Conservation (phyloP, 1,284 basidiomycete genomes). For the Termitomyces sp. region DNA sequence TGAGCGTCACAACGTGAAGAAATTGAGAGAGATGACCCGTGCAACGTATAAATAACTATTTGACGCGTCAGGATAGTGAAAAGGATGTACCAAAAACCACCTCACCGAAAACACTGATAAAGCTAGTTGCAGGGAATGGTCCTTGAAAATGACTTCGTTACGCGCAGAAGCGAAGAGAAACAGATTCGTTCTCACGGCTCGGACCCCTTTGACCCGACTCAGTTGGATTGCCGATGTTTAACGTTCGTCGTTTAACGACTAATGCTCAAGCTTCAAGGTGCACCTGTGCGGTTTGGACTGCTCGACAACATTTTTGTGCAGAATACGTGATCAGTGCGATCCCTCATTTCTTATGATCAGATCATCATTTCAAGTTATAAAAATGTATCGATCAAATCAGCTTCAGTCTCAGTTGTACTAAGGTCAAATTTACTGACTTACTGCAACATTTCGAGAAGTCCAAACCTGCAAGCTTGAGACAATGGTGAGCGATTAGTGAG, state of each 20-base stretch:
- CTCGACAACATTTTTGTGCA: not conserved
- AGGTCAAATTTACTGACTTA: not conserved
- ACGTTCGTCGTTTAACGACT: not conserved
- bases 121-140: not conserved
- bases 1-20: not conserved
- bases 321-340: not conserved
- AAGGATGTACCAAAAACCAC: not conserved
- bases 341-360: not conserved
- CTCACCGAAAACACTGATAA: not conserved
- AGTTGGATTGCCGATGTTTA: not conserved
- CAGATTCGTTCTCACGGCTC: constrained; percentile 13
- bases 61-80: not conserved
- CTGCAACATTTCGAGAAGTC: not conserved
- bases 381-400: not conserved
- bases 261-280: too few species aligned
- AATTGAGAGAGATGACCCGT: not conserved
- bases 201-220: not conserved
- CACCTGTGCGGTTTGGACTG: not conserved
- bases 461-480: not conserved
- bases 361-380: not conserved
- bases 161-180: not conserved
- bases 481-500: not conserved
- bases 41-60: not conserved
- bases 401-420: not conserved
- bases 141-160: not conserved